phyloP scores from a whole-genome alignment of 305 asterid genomes.

The Fraxinus albicans region DNA sequence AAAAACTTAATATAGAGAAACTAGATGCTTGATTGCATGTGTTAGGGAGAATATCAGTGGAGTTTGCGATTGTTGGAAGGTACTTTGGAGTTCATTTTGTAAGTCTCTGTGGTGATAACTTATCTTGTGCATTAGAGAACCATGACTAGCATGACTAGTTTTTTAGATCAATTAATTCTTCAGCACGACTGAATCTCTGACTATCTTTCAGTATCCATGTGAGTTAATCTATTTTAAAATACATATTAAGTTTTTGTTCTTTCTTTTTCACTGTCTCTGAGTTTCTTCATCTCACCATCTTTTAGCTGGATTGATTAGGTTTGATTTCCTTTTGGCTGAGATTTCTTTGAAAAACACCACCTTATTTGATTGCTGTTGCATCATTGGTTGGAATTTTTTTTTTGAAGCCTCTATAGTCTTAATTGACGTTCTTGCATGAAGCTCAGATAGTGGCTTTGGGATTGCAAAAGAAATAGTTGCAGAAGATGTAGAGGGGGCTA shows the following conservation, averaged over 20 bases:
- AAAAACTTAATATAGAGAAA: background rate
- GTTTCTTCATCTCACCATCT: background rate
- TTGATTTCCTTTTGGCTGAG: background rate
- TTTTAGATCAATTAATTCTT: background rate
- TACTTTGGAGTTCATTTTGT: background rate
- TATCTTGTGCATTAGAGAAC: background rate
- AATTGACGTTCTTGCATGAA: slow-evolving; percentile 24
- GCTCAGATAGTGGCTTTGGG: slow-evolving; percentile 44
- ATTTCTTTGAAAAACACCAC: background rate
- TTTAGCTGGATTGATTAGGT: no score
- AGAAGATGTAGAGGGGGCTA: slow-evolving; percentile 27
- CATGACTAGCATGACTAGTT: background rate
- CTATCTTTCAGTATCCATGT: background rate
- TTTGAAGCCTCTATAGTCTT: background rate
- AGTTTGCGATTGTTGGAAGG: background rate
- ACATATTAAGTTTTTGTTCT: background rate
- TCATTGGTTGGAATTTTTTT: background rate
- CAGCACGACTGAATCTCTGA: background rate
- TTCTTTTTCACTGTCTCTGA: background rate
- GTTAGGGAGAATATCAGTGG: background rate
- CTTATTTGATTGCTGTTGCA: background rate
- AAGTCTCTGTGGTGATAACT: background rate
- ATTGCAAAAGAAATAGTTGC: slow-evolving; percentile 22
- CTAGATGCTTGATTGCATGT: background rate
- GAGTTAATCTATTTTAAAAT: background rate